Conservation (phyloP, 805 yeast genomes). For the Starmera dryadoides region DNA sequence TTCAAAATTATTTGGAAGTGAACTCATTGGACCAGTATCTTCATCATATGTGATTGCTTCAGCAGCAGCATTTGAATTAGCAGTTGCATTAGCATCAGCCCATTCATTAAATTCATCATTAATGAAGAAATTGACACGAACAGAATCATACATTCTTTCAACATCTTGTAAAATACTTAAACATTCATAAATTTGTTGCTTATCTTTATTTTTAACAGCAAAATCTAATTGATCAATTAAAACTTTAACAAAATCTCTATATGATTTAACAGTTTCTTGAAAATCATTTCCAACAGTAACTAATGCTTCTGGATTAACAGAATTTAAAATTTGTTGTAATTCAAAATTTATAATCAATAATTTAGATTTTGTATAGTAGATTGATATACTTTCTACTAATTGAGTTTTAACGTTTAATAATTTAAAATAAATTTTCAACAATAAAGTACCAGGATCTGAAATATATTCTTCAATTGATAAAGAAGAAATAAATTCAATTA, state of each 20-base stretch:
- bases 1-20: not conserved
- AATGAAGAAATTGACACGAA: conserved; percentile 30
- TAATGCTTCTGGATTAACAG: conserved; percentile 14
- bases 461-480: conserved; percentile 14
- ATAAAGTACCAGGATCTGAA: conserved; percentile 16
- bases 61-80: conserved; percentile 1
- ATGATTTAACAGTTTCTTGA: conserved; percentile 38
- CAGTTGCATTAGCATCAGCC: conserved; percentile 2
- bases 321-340: conserved; percentile 34
- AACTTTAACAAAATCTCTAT: conserved; percentile 52
- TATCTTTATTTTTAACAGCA: conserved; percentile 46
- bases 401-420: conserved; percentile 43
- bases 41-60: conserved; percentile 2
- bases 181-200: conserved; percentile 57
- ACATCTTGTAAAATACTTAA: conserved; percentile 60
- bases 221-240: conserved; percentile 50
- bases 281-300: conserved; percentile 24
- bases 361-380: conserved; percentile 59
- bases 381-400: conserved; percentile 44
- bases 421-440: conserved; percentile 20
- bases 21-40: not conserved
- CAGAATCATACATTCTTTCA: conserved; percentile 65
- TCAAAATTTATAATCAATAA: conserved; percentile 60
- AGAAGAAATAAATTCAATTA: conserved; percentile 30
- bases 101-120: conserved; percentile 20